These are phyloP conservation scores for Taxillus chinensis DNA, from an alignment of 164 flowering plant genomes.

Conservation along the genomic window DNA sequence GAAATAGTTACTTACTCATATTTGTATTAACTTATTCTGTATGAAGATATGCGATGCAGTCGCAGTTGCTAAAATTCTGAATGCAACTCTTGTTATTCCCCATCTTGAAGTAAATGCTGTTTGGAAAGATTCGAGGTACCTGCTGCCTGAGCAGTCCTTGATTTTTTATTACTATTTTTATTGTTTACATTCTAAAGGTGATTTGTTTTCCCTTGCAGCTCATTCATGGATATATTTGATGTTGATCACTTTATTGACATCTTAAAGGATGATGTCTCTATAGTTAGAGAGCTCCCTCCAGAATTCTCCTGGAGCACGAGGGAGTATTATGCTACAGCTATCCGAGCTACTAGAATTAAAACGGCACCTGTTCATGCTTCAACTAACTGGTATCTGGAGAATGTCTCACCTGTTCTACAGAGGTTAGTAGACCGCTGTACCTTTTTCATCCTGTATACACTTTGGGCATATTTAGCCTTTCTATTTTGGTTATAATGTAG, in stretches of 20 bases:
- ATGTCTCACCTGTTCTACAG: slow-evolving; percentile 72
- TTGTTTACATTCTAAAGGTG: neutral
- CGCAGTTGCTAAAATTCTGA: slow-evolving; percentile 92
- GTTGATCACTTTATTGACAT: slow-evolving; percentile 88
- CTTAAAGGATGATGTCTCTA: slow-evolving; percentile 75
- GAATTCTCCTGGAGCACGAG: slow-evolving; percentile 94
- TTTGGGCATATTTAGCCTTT: too few relatives aligned
- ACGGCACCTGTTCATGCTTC: slow-evolving; percentile 96
- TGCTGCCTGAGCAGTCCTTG: neutral
- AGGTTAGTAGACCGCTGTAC: slow-evolving; percentile 36
- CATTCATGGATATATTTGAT: slow-evolving; percentile 89
- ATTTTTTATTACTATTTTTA: too few relatives aligned
- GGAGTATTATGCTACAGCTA: slow-evolving; percentile 86
- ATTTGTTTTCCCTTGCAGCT: slow-evolving; percentile 38
- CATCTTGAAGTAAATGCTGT: slow-evolving; percentile 91
- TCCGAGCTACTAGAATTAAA: slow-evolving; percentile 79
- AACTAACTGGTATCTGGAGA: slow-evolving; percentile 84
- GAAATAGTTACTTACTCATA: neutral
- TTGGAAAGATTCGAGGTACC: slow-evolving; percentile 91
- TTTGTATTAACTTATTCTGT: neutral
- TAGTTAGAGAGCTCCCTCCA: slow-evolving; percentile 72
- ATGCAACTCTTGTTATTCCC: slow-evolving; percentile 95
- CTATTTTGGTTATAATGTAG: too few relatives aligned
- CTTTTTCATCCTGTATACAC: neutral
- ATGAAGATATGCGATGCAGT: slow-evolving; percentile 90